phyloP scores from a whole-genome alignment of 1,284 basidiomycete genomes.

The Cutaneotrichosporon dermatis region DNA sequence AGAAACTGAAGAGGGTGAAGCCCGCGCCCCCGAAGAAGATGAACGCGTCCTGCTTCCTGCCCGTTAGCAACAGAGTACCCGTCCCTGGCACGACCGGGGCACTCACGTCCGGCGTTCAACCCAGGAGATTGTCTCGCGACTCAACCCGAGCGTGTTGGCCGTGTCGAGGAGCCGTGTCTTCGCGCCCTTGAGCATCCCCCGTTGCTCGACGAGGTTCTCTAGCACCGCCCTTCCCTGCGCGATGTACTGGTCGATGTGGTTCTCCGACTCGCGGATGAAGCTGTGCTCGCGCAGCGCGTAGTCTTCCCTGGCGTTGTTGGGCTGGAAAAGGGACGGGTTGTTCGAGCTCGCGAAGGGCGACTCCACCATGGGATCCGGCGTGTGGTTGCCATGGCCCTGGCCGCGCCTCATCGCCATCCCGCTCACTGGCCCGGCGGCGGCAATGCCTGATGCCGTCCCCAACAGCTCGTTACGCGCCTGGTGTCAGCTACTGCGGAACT shows the following conservation, averaged over 20 bases:
- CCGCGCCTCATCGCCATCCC: conserved; percentile 33
- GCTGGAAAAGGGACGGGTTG: conserved; percentile 60
- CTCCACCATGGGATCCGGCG: conserved; percentile 43
- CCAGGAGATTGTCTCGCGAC: conserved; percentile 88
- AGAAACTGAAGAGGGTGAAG: conserved; percentile 88
- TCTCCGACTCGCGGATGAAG: conserved; percentile 75
- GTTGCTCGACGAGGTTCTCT: conserved; percentile 84
- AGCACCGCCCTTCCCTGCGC: conserved; percentile 83
- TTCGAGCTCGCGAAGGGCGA: conserved; percentile 50
- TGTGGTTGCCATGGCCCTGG: conserved; percentile 52
- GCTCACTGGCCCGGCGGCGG: conserved; percentile 25
- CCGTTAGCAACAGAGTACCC: conserved; percentile 11
- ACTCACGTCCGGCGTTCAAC: conserved; percentile 82
- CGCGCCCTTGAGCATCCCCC: conserved; percentile 86
- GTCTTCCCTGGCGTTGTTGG: conserved; percentile 59
- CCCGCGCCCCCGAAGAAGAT: conserved; percentile 77
- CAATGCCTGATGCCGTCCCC: conserved; percentile 27
- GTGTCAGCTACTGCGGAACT: not conserved
- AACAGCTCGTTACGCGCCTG: conserved; percentile 5
- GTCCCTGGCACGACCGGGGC: not conserved
- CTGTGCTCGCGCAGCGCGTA: conserved; percentile 78
- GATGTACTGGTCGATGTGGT: conserved; percentile 78
- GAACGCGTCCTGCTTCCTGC: conserved; percentile 84
- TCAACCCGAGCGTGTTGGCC: conserved; percentile 86
- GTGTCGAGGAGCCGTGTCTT: conserved; percentile 74